Evolutionary conservation across 495 filamentous ascomycete species (phyloP).

Genomic region (Cudoniella acicularis): DNA sequence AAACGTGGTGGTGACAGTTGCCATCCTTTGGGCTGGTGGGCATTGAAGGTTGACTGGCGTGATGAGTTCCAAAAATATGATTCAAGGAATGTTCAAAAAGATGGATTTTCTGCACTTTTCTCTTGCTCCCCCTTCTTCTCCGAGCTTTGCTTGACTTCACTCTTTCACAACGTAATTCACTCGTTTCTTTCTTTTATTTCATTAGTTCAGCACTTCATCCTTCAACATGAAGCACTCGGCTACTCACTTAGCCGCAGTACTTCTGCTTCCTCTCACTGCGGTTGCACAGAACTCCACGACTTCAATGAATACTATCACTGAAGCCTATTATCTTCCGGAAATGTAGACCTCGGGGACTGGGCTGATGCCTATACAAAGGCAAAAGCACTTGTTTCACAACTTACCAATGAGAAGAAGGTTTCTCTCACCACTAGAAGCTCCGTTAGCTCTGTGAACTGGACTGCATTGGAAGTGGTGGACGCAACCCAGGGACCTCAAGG

Average conservation of each 20-base stretch:
- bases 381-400: slow-evolving; percentile 42
- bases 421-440: slow-evolving; percentile 2
- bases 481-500: slow-evolving; percentile 3
- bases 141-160: background rate
- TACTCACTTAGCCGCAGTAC: background rate
- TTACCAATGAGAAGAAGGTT: slow-evolving; percentile 57
- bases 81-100: background rate
- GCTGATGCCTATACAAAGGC: slow-evolving; percentile 45
- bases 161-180: background rate
- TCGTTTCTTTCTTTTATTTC: background rate
- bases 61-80: background rate
- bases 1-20: background rate
- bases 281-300: background rate
- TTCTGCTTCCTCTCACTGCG: slow-evolving; percentile 1
- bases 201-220: background rate
- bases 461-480: slow-evolving; percentile 2
- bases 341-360: slow-evolving; percentile 36
- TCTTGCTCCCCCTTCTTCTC: background rate
- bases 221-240: background rate
- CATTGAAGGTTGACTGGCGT: background rate
- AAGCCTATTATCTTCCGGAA: slow-evolving; percentile 4
- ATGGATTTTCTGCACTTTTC: background rate
- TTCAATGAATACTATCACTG: background rate
- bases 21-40: background rate
- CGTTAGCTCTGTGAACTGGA: slow-evolving; percentile 6